Percentiles rank a stretch among this genome's conserved stretches.
phyloP scores from a whole-genome alignment of 164 flowering plant species.

The Cinnamomum micranthum region DNA sequence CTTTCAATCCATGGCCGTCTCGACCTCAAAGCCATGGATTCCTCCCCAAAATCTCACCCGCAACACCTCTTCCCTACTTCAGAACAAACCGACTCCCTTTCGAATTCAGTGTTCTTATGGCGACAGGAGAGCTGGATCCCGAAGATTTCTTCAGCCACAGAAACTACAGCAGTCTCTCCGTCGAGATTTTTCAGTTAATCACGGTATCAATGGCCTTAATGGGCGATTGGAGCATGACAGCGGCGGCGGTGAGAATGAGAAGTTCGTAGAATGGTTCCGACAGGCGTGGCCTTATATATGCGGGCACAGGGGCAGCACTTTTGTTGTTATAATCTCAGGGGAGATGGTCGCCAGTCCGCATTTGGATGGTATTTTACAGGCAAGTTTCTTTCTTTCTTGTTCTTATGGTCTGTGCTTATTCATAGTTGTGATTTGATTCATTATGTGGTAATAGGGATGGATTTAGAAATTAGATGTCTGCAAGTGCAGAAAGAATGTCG shows the following conservation, averaged over 20 bases:
- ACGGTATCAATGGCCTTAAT: not conserved
- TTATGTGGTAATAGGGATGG: too few relatives aligned
- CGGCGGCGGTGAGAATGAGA: constrained; percentile 12
- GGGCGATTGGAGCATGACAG: constrained; percentile 1
- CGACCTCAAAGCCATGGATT: constrained; percentile 7
- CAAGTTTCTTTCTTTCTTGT: constrained; percentile 7
- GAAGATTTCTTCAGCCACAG: not conserved
- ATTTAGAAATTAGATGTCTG: too few relatives aligned
- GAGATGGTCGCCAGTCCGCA: constrained; percentile 40
- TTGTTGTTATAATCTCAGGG: constrained; percentile 59
- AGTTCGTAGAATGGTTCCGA: constrained; percentile 33
- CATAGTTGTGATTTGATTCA: too few relatives aligned
- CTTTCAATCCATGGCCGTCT: constrained; percentile 11
- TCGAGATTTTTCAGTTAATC: not conserved
- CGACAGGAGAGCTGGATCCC: not conserved
- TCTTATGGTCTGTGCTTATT: too few relatives aligned
- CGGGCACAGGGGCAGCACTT: constrained; percentile 58
- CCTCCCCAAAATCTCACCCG: not conserved
- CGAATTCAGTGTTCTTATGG: not conserved
- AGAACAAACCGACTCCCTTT: not conserved
- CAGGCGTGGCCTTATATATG: constrained; percentile 58
- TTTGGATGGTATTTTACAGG: constrained; percentile 61
- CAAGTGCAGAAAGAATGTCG: too few relatives aligned
- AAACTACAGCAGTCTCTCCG: not conserved
- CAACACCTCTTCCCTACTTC: not conserved